A percentile compares a stretch with the other conserved stretches of the same genome.
Conservation (phyloP, 2,329 filamentous ascomycete genomes). For the Thelonectria blattea region DNA sequence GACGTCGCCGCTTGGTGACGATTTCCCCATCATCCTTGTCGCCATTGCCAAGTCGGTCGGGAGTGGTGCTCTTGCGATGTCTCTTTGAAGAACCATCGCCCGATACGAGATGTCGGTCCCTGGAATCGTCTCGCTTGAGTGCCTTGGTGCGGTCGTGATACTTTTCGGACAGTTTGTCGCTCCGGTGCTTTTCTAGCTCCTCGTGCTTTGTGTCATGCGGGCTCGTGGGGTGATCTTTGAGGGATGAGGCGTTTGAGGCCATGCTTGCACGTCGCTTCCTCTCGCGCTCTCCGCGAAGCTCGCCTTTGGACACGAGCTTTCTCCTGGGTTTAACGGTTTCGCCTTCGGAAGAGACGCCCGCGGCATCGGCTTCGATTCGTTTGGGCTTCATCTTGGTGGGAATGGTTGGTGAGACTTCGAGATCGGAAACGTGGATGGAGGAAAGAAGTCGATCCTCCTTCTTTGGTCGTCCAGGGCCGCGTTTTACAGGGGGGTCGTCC, state of each 20-base stretch:
- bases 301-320: slow-evolving; percentile 68
- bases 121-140: slow-evolving; percentile 66
- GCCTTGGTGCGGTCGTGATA: slow-evolving; percentile 66
- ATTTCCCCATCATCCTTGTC: slow-evolving; percentile 61
- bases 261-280: slow-evolving; percentile 65
- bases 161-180: slow-evolving; percentile 54
- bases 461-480: slow-evolving; percentile 58
- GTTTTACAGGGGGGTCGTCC: slow-evolving; percentile 58
- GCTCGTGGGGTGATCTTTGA: slow-evolving; percentile 58
- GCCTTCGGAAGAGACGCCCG: slow-evolving; percentile 60
- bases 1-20: slow-evolving; percentile 61
- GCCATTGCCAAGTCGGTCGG: slow-evolving; percentile 56
- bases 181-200: slow-evolving; percentile 55
- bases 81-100: slow-evolving; percentile 63
- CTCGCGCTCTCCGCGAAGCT: slow-evolving; percentile 64
- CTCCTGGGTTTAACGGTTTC: slow-evolving; percentile 65
- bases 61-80: slow-evolving; percentile 64
- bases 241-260: slow-evolving; percentile 59
- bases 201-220: slow-evolving; percentile 57
- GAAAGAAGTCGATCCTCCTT: slow-evolving; percentile 59
- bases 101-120: slow-evolving; percentile 57
- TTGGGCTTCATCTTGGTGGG: slow-evolving; percentile 58
- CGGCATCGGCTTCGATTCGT: slow-evolving; percentile 60
- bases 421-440: slow-evolving; percentile 56
- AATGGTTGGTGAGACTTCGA: slow-evolving; percentile 57